phyloP scores from a whole-genome alignment of 2,329 filamentous ascomycete genomes.

The Exserohilum rostratum region DNA sequence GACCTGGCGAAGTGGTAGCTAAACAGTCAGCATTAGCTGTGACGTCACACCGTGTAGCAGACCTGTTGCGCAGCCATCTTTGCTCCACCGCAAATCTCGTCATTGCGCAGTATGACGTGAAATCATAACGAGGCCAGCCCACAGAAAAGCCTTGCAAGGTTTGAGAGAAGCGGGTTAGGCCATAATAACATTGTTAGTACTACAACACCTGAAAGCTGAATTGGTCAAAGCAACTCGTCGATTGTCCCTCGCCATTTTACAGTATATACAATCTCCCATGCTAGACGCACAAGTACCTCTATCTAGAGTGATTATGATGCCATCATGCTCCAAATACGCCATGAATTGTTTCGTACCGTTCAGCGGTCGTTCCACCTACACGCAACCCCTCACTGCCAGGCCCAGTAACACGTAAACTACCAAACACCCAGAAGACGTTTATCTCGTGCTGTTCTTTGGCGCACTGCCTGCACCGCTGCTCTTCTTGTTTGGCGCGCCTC shows the following conservation, averaged over 20 bases:
- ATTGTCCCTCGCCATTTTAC: background rate
- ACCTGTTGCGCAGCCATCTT: background rate
- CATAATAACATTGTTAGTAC: background rate
- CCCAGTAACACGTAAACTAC: background rate
- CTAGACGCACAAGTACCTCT: background rate
- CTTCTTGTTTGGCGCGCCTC: constrained; percentile 42
- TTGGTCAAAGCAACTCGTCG: background rate
- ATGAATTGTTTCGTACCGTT: background rate
- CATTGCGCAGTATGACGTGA: background rate
- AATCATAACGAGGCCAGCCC: background rate
- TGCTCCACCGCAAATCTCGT: background rate
- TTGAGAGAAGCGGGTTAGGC: too few relatives aligned
- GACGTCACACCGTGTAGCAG: background rate
- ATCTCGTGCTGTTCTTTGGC: constrained; percentile 40
- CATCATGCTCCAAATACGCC: background rate
- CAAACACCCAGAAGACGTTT: background rate
- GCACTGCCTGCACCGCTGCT: constrained; percentile 46
- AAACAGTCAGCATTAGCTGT: background rate
- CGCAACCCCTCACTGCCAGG: background rate
- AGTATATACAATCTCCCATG: background rate
- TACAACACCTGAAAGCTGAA: background rate
- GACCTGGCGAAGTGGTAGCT: background rate
- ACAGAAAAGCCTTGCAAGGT: too few relatives aligned
- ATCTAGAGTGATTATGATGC: background rate
- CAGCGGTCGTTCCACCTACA: background rate